phyloP scores from a whole-genome alignment of 2,329 filamentous ascomycete species.

The Colletotrichum viniferum region DNA sequence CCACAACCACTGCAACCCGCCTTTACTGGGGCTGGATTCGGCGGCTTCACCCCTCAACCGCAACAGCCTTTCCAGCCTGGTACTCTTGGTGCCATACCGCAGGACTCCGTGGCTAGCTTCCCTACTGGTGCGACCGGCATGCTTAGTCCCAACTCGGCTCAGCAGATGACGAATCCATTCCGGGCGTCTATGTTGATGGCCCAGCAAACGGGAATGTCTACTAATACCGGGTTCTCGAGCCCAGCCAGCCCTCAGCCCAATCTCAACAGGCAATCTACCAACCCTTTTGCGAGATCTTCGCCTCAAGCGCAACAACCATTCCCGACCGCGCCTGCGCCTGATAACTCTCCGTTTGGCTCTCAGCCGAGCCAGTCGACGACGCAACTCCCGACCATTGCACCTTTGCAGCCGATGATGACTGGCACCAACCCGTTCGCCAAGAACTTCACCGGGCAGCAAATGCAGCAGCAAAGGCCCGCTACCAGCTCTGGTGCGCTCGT shows the following conservation, averaged over 20 bases:
- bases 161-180: conserved; percentile 87
- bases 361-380: conserved; percentile 32
- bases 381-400: conserved; percentile 34
- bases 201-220: conserved; percentile 55
- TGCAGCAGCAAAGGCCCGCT: conserved; percentile 47
- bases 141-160: conserved; percentile 47
- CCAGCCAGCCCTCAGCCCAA: conserved; percentile 38
- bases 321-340: conserved; percentile 31
- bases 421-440: conserved; percentile 66
- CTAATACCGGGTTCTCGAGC: conserved; percentile 44
- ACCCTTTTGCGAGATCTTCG: conserved; percentile 79
- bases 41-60: conserved; percentile 74
- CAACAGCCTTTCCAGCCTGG: conserved; percentile 53
- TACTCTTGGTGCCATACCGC: conserved; percentile 60
- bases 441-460: conserved; percentile 38
- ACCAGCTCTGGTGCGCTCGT: conserved; percentile 56
- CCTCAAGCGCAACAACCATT: conserved; percentile 36
- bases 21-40: conserved; percentile 79
- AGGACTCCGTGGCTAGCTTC: conserved; percentile 58
- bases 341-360: conserved; percentile 48
- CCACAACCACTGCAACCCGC: conserved; percentile 50
- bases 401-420: conserved; percentile 54
- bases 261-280: conserved; percentile 70
- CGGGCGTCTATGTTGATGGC: conserved; percentile 82
- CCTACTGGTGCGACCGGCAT: conserved; percentile 47